Evolutionary conservation across 192 early-diverging fungal species (phyloP), one percentile per base, ranked within the genome.

Genomic region (Entomortierella beljakovae): DNA sequence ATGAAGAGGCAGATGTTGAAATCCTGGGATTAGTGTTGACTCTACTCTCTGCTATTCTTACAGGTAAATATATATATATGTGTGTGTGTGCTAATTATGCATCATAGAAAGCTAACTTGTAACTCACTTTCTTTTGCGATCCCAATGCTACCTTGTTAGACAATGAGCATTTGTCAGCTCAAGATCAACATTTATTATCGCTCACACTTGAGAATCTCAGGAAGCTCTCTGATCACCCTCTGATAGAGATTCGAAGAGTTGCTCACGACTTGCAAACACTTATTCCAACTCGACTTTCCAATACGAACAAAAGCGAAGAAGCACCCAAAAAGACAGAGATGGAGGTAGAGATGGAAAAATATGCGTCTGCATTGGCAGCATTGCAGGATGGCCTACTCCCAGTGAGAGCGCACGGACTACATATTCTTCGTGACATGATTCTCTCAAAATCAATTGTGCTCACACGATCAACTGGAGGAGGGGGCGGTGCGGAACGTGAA

Each of bases 341-440:
- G 81, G 50, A 80, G 57, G 25, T 90, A 83, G 18, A 79, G 60
- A 70, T 85, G 58, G 73, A 85, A 61, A 87, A 88, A 34, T 94
- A 95, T 65, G 85, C 82, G 18, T 85, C 90, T 38, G 94, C 95
- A 0, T 76, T 98, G 82, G 88, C 91, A 23, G 94, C 94, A 18
- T 77, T 96, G 0, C 83, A 85, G 34, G 91, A 94, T 70, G 89
- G 90, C 11, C 75, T 97, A 25, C 80, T 97, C 29, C 97, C 97
- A 0, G 90, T 99, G 5, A 86, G 91, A 31, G 97, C 96, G 4
- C 92, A 96, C 38, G 97, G 97, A 6, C 89, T 97, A 59, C 87
- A 87, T 9, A 87, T 92, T 69, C 79, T 99, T 49, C 89, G 91
- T 38, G 88, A 92, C 68, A 85, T 99, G 92, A 86, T 97, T 4